Evolutionary conservation across 2,329 filamentous ascomycete genomes (phyloP).

Genomic region (Microdochium bolleyi): DNA sequence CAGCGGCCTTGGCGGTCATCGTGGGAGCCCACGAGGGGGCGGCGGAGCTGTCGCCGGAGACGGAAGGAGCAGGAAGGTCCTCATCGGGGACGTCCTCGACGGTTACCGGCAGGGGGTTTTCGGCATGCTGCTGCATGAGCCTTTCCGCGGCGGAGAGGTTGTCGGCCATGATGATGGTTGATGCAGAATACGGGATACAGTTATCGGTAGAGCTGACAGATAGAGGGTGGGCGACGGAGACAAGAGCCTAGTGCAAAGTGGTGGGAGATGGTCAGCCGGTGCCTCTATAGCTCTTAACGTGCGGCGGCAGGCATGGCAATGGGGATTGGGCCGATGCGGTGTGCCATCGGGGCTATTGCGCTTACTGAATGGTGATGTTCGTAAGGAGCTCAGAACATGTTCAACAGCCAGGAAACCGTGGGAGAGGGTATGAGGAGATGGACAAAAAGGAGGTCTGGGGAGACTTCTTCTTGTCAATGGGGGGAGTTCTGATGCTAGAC

Average conservation of each 20-base stretch:
- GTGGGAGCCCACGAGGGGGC: constrained; percentile 38
- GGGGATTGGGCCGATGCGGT: not conserved
- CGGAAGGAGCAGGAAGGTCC: constrained; percentile 55
- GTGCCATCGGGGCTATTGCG: not conserved
- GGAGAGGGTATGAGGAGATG: constrained; percentile 1
- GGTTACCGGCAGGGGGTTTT: constrained; percentile 47
- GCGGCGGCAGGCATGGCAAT: not conserved
- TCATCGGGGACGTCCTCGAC: constrained; percentile 80
- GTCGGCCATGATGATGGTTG: not conserved
- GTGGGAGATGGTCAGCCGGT: not conserved
- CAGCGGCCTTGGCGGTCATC: constrained; percentile 55
- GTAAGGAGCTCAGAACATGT: not conserved
- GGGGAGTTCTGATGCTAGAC: not conserved
- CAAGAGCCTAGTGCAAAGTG: not conserved
- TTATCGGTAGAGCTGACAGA: not conserved
- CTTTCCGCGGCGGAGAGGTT: constrained; percentile 45
- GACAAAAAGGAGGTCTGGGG: not conserved
- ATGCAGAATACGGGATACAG: not conserved
- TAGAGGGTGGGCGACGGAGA: not conserved
- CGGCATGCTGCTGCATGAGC: constrained; percentile 55
- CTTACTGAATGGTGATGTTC: not conserved
- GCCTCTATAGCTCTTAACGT: not conserved
- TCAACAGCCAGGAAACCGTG: constrained; percentile 4
- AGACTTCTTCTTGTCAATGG: not conserved
- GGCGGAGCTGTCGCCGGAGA: constrained; percentile 16